Evolutionary conservation across 140 eudicot genomes (phyloP), one percentile per base, ranked within the genome.

Genomic region (Oenanthe javanica): DNA sequence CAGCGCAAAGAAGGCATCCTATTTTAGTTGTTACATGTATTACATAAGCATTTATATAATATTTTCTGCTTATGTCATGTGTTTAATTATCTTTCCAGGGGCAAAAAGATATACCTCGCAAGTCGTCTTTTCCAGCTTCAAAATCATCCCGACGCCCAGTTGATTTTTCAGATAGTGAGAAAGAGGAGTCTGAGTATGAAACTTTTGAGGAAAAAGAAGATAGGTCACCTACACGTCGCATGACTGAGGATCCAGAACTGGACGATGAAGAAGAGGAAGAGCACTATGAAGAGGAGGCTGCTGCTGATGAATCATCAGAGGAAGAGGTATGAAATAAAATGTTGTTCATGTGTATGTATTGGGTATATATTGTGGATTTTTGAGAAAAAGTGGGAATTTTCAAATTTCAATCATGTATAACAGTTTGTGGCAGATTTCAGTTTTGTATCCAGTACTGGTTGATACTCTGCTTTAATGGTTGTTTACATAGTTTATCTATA

Each of bases 161-260:
- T 70, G 97, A 95, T 49, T 91, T 88, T 85, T 89, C 89, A 71
- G 99, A 92, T 70, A 95, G 96, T 72, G 99, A 95, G 83, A 87
- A 86, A 77, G 99, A 91, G 88, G 40, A 36, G 40, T 36, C 40
- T 36, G 40, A 36, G 40, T 36, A 36, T 36, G 40, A 36, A 36
- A 36, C 40, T 36, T 36, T 1, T 2, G 40, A 36, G 40, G 40
- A 36, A 2, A 2, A 36, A 36, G 40, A 36, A 36, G 40, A 36
- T 36, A 36, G 40, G 40, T 36, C 40, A 36, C 40, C 40, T 36
- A 36, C 40, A 36, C 40, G 40, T 36, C 40, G 40, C 40, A 36
- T 36, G 40, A 36, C 40, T 36, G 40, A 36, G 40, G 40, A 36
- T 36, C 40, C 40, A 36, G 40, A 36, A 36, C 40, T 36, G 40